Percentiles rank a stretch among this genome's conserved stretches.
Evolutionary conservation across 2,329 filamentous ascomycete species (phyloP).

Genomic region (Achaetomium macrosporum): DNA sequence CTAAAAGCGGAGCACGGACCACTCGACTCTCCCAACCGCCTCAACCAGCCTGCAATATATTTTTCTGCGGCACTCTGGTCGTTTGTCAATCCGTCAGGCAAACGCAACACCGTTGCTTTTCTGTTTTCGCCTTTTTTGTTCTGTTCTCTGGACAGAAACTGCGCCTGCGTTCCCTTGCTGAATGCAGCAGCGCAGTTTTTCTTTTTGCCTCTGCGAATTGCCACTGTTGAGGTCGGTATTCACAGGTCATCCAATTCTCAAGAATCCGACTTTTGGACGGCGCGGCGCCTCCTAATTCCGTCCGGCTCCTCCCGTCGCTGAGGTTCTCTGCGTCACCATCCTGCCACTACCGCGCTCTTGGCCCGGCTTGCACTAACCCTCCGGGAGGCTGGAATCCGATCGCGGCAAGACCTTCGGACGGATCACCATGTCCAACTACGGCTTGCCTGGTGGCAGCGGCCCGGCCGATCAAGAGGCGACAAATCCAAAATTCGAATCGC

Average conservation of each 20-base stretch:
- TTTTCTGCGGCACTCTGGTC: neutral
- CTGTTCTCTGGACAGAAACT: neutral
- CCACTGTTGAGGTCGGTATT: no score
- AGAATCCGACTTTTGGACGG: no score
- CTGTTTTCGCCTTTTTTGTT: neutral
- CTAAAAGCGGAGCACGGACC: conserved; percentile 15
- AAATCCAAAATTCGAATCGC: conserved; percentile 34
- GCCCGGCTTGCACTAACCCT: no score
- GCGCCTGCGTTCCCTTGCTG: conserved; percentile 1
- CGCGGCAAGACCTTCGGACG: neutral
- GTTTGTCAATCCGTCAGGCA: neutral
- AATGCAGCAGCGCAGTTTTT: conserved; percentile 2
- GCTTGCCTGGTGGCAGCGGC: conserved; percentile 18
- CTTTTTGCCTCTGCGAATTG: no score
- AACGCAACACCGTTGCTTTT: conserved; percentile 7
- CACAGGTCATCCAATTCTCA: no score
- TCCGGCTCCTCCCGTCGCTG: no score
- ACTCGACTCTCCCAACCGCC: conserved; percentile 15
- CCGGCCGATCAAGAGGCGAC: conserved; percentile 25
- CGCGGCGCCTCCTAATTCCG: no score
- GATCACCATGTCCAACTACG: conserved; percentile 24
- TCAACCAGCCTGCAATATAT: conserved; percentile 4
- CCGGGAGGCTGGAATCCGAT: neutral
- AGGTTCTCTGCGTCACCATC: no score
- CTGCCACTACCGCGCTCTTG: no score